phyloP scores from a whole-genome alignment of 805 yeast genomes.

The Yarrowia sp. region DNA sequence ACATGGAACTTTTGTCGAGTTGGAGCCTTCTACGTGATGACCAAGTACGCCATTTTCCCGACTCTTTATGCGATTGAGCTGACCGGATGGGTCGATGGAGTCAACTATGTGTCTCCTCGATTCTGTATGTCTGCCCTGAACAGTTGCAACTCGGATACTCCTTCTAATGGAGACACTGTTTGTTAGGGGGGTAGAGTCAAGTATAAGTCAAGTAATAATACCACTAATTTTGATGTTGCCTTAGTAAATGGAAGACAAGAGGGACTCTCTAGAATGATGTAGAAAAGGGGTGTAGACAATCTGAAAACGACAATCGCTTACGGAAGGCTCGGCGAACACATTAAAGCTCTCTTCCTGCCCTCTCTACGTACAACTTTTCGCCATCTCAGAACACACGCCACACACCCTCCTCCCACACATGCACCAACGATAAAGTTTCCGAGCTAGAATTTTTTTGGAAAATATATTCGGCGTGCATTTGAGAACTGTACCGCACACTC shows the following conservation, averaged over 20 bases:
- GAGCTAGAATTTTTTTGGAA: conserved; percentile 22
- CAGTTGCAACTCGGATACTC: conserved; percentile 11
- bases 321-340: not conserved
- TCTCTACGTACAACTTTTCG: not conserved
- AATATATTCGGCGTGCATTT: conserved; percentile 10
- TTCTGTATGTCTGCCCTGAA: conserved; percentile 19
- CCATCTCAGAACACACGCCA: not conserved
- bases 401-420: not conserved
- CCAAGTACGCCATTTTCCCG: not conserved
- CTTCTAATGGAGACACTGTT: not conserved
- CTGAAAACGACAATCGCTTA: not conserved
- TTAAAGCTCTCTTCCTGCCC: not conserved
- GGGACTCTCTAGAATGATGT: no score
- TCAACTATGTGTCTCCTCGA: not conserved
- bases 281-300: no score
- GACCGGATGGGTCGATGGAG: conserved; percentile 15
- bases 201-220: no score
- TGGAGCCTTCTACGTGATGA: conserved; percentile 9
- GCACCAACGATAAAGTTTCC: conserved; percentile 25
- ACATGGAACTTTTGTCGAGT: conserved; percentile 7
- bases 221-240: no score
- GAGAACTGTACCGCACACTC: not conserved
- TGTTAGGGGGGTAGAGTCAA: not conserved
- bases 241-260: no score
- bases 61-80: not conserved